Evolutionary conservation across 331 rosid genomes (phyloP), one percentile per base, ranked within the genome.

Genomic region (Acacia concinna): DNA sequence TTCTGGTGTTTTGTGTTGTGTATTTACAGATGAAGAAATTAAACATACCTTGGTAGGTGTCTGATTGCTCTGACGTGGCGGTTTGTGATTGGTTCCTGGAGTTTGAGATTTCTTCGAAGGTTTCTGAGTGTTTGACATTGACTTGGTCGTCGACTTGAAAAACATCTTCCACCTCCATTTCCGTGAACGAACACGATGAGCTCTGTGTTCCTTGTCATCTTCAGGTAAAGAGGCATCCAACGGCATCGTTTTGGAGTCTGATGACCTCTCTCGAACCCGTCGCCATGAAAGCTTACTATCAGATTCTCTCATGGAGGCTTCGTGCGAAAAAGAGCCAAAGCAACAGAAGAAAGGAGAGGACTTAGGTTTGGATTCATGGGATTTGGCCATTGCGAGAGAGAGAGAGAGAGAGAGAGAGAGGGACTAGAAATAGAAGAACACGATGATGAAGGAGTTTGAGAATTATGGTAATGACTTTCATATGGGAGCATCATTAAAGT

Each of bases 181-280:
- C 40, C 12, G 37, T 15, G 68, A 17, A 20, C 31, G 63, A 68
- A 38, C 34, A 28, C 46, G 31, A 21, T n/a, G 37, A 6, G 15
- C 37, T 18, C n/a, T 52, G 15, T 15, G 44, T 54, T 59, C 8
- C 35, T 75, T 74, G 37, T 44, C 74, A 21, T 44, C 77, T 6
- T 60, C 81, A 15, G 81, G n/a, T 14, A 75, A 35, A 40, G 84
- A 81, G 52, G 85, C 1, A 74, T 83, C 86, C 44, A 91, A 46
- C 84, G 94, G 92, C 72, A 84, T 91, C 82, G 92, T 89, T 84
- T 88, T 88, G 78, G 75, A n/a, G 57, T 84, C 40, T 27, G 90
- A 72, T 27, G 89, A 75, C n/a, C 76, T 85, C 62, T 47, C 14
- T 62, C 23, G 21, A 71, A 81, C 63, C 41, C 27, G 54, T 62